These are phyloP conservation scores for Fusarium sp. DNA, from an alignment of 2,329 filamentous ascomycete genomes.

Conservation along the genomic window DNA sequence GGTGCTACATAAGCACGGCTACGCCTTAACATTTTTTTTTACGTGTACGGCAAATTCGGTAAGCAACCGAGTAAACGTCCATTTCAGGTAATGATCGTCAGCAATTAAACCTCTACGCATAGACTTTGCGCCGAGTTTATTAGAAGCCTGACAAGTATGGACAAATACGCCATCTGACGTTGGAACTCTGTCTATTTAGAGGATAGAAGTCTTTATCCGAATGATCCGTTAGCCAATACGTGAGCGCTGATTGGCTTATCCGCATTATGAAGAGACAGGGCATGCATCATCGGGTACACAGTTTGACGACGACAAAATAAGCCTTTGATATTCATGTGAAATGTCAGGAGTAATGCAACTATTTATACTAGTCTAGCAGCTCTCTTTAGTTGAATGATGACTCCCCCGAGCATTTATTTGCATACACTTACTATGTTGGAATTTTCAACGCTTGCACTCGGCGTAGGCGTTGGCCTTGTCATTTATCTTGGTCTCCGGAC, in stretches of 20 bases:
- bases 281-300: not conserved
- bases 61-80: no score
- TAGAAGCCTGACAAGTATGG: not conserved
- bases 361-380: accelerated
- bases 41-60: no score
- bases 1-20: no score
- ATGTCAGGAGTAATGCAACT: not conserved
- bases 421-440: not conserved
- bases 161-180: not conserved
- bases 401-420: not conserved
- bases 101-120: no score
- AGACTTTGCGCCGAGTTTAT: no score
- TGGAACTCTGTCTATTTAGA: not conserved
- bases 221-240: not conserved
- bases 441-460: not conserved
- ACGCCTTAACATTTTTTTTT: no score
- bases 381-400: not conserved
- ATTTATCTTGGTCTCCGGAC: not conserved
- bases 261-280: not conserved
- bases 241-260: no score
- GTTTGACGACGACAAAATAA: not conserved
- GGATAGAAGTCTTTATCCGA: not conserved
- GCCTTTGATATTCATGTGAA: not conserved
- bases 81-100: no score
- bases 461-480: not conserved